Evolutionary conservation across 164 flowering plant genomes (phyloP), one percentile per base, ranked within the genome.

Genomic region (Magnolia changhungtana): DNA sequence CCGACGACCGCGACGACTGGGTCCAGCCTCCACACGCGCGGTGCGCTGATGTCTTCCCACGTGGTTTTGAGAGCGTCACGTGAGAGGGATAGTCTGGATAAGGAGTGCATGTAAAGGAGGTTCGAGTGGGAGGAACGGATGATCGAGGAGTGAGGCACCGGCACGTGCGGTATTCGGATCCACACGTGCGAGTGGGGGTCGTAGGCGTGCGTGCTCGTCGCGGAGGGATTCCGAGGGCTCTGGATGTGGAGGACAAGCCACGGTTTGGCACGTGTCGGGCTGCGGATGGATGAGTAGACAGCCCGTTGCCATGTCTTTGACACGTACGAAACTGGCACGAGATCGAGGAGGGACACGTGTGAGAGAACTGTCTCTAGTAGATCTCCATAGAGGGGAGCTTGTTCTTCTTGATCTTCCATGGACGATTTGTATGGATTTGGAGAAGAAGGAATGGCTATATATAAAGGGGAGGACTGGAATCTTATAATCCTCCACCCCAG

Each of bases 221-320:
- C 2, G 70, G 79, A 73, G 14, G 86, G 87, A 16, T 81, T 63
- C 10, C 86, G 72, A 0, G 71, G 63, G 78, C 63, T 66, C 72
- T 88, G 96, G 19, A 76, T 18, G 80, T 88, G 90, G 75, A 89
- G 71, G 10, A 92, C 8, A 51, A 94, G 91, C 97, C 98, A 94
- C 0, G 97, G 97, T 69, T 86, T 90, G 71, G 74, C 11, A 13
- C 76, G 84, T 68, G 87, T 74, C 24, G 59, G 79, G 24, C 75
- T 67, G 8, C 68, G 80, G 21, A 90, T 85, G 20, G 91, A 85
- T 13, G 87, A 87, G 31, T 70, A 50, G 20, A 87, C 92, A 52
- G 91, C 86, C 66, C 31, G 74, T 29, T 78, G 75, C 98, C 98
- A 94, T 7, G 88, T 19, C 51, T 77, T 79, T 67, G 93, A 90